These are phyloP conservation scores for Rickenella mellea DNA, from an alignment of 768 basidiomycete species.

Conservation along the genomic window DNA sequence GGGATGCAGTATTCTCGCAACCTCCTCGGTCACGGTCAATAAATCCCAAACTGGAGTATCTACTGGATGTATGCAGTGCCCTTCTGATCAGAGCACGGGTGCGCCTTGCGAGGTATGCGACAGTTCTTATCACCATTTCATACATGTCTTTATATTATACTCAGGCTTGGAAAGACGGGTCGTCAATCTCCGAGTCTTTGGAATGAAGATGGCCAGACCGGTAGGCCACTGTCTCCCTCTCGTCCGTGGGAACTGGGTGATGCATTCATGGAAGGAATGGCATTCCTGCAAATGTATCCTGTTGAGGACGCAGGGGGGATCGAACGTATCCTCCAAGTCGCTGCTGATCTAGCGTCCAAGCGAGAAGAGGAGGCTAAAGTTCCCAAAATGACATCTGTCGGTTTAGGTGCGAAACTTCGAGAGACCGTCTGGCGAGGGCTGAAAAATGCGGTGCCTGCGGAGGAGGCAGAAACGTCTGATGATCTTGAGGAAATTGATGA, in stretches of 20 bases:
- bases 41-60: slow-evolving; percentile 55
- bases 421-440: slow-evolving; percentile 63
- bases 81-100: slow-evolving; percentile 54
- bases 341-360: slow-evolving; percentile 47
- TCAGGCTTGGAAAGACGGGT: slow-evolving; percentile 45
- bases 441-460: slow-evolving; percentile 37
- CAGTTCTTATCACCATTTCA: background rate
- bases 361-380: slow-evolving; percentile 31
- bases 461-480: slow-evolving; percentile 24
- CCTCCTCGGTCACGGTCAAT: slow-evolving; percentile 40
- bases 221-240: slow-evolving; percentile 35
- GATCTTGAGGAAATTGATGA: slow-evolving; percentile 22
- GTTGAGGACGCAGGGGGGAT: slow-evolving; percentile 58
- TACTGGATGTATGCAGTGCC: slow-evolving; percentile 61
- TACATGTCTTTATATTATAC: background rate
- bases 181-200: slow-evolving; percentile 40
- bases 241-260: slow-evolving; percentile 47
- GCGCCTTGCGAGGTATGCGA: slow-evolving; percentile 31
- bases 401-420: slow-evolving; percentile 47
- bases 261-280: slow-evolving; percentile 56
- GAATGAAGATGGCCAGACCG: slow-evolving; percentile 31
- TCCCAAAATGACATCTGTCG: slow-evolving; percentile 19
- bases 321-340: slow-evolving; percentile 59
- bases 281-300: slow-evolving; percentile 58
- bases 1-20: slow-evolving; percentile 65